Conservation (phyloP, 148 eudicot species). For the Fallopia convolvulus region DNA sequence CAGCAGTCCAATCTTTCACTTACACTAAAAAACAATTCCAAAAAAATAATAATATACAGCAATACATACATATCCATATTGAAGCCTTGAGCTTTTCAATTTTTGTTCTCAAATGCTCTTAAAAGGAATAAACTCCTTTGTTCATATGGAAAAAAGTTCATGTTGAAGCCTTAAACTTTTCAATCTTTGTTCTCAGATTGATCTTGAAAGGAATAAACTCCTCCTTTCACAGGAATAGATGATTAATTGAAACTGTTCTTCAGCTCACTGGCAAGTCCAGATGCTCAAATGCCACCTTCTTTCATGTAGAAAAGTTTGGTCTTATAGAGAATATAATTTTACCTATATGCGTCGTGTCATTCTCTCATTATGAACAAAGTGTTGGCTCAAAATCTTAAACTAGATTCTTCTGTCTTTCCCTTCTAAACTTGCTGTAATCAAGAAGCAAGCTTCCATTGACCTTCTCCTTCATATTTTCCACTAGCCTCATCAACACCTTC, state of each 20-base stretch:
- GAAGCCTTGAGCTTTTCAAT: too few species aligned
- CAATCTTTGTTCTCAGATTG: neutral
- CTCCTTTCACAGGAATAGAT: neutral
- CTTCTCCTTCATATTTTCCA: constrained; percentile 78
- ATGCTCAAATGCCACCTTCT: neutral
- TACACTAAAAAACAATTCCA: neutral
- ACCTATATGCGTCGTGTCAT: neutral
- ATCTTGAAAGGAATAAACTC: neutral
- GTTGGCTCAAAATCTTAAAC: constrained; percentile 21
- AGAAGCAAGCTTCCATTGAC: constrained; percentile 66
- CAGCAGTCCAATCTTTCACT: neutral
- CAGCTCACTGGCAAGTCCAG: neutral
- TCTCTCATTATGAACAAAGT: neutral
- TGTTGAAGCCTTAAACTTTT: neutral
- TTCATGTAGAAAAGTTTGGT: neutral
- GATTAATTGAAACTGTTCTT: neutral
- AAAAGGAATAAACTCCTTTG: too few species aligned
- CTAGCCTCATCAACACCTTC: constrained; percentile 56
- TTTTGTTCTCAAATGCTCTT: too few species aligned
- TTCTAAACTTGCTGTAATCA: constrained; percentile 57
- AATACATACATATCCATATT: too few species aligned
- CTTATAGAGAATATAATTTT: neutral
- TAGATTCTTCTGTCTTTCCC: constrained; percentile 37
- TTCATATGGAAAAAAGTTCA: neutral
- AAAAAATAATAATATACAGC: too few species aligned